Percentiles rank a stretch among this genome's conserved stretches.
phyloP scores from a whole-genome alignment of 2,329 filamentous ascomycete species.

The Tolypocladium inflatum region DNA sequence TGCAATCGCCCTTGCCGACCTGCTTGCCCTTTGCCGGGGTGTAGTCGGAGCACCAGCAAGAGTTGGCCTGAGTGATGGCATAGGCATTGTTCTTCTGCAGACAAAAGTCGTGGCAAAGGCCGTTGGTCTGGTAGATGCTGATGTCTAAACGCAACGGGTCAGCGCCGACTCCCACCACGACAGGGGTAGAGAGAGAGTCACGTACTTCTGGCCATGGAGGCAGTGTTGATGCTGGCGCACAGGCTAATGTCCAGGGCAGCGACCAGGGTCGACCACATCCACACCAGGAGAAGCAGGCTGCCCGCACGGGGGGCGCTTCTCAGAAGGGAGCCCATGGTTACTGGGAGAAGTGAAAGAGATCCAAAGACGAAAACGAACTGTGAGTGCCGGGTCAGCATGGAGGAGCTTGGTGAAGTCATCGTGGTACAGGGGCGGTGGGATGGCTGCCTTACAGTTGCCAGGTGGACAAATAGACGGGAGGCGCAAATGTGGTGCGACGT shows the following conservation, averaged over 20 bases:
- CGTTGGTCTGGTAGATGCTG: slow-evolving; percentile 58
- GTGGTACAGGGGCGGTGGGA: background rate
- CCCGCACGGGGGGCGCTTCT: slow-evolving; percentile 7
- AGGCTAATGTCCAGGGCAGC: slow-evolving; percentile 18
- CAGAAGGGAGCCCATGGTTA: slow-evolving; percentile 11
- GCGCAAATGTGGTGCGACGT: background rate
- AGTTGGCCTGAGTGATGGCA: slow-evolving; percentile 53
- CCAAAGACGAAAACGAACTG: background rate
- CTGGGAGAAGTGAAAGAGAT: background rate
- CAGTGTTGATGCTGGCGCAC: slow-evolving; percentile 29
- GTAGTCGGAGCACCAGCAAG: slow-evolving; percentile 70
- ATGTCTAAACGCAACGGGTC: slow-evolving; percentile 27
- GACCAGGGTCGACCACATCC: slow-evolving; percentile 13
- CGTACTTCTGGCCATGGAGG: slow-evolving; percentile 20
- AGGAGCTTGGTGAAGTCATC: background rate
- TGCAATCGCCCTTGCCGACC: slow-evolving; percentile 39
- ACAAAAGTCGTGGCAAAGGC: slow-evolving; percentile 56
- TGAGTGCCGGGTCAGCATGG: background rate
- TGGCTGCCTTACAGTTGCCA: background rate
- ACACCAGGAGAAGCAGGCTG: slow-evolving; percentile 10
- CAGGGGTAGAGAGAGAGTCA: background rate
- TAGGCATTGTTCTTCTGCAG: slow-evolving; percentile 45
- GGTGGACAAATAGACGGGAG: background rate
- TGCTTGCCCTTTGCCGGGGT: slow-evolving; percentile 38
- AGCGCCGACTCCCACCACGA: background rate